Evolutionary conservation across 1,139 yeast genomes (phyloP), one percentile per base, ranked within the genome.

Genomic region (Yamadazyma diddensiae): DNA sequence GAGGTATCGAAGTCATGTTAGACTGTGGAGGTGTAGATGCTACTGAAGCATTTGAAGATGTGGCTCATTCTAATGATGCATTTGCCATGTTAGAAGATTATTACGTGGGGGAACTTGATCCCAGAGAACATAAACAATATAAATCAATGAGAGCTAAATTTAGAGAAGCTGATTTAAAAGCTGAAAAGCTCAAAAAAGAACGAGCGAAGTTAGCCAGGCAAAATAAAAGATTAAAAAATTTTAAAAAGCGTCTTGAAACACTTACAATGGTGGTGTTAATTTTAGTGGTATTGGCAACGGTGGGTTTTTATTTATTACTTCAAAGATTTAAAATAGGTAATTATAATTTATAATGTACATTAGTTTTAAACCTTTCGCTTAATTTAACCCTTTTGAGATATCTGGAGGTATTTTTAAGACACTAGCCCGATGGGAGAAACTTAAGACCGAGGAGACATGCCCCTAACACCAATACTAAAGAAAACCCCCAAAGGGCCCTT

Each of bases 21-120:
- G 85, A 80, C 39, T 79, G 82, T 52, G 86, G 79, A 6, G 90
- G 90, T 0, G 73, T 70, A n/a, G 88, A 82, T 55, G 86, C 83
- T 5, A 78, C 87, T 0, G 73, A 63, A 38, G 74, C 77, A 5
- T 77, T 77, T 48, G 73, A 66, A 39, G 76, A 70, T 42, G 76
- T 70, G 14, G 72, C 64, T n/a, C 76, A 70, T 47, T 65, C 72
- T 3, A 64, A 64, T 30, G 65, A 59, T 39, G 74, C 76, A 2
- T 47, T 60, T 13, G 50, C 52, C 25, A 65, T 69, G 72, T 45
- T 70, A 5, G 50, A 41, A 6, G 72, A 73, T 2, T 65, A 57
- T 43, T 57, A 46, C 31, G 34, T 65, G 2, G 75, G 74, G 1
- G 61, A 57, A 15, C 38, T 67, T 5, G 36, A 36, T 5, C 42